These are phyloP conservation scores for Omphalotus olearius DNA, from an alignment of 1,284 basidiomycete genomes.

Conservation along the genomic window DNA sequence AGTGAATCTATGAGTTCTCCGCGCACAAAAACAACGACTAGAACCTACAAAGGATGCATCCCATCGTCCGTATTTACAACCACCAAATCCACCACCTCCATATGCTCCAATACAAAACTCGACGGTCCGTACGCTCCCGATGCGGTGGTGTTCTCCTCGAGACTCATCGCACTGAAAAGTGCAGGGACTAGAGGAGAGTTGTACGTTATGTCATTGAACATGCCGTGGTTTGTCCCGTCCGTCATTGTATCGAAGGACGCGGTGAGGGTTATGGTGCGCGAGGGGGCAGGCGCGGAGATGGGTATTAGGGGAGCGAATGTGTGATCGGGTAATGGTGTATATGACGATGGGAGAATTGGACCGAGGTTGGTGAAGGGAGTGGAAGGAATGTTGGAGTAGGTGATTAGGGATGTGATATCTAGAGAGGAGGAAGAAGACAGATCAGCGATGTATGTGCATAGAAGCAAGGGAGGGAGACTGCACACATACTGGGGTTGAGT, in stretches of 20 bases:
- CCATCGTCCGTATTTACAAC: conserved; percentile 76
- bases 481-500: conserved; percentile 61
- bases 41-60: conserved; percentile 74
- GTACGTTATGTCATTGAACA: conserved; percentile 71
- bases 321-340: conserved; percentile 57
- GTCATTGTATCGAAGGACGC: conserved; percentile 66
- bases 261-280: conserved; percentile 53
- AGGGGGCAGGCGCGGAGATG: conserved; percentile 39
- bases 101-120: conserved; percentile 70
- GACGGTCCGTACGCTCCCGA: conserved; percentile 72
- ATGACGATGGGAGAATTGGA: conserved; percentile 37
- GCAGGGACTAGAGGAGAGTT: conserved; percentile 67
- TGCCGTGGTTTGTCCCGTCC: conserved; percentile 75
- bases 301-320: conserved; percentile 51
- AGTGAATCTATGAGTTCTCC: background rate
- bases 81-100: conserved; percentile 76
- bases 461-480: no score
- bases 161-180: conserved; percentile 67
- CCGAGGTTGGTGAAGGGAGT: conserved; percentile 45
- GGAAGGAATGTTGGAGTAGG: conserved; percentile 45
- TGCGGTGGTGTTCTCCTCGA: conserved; percentile 58
- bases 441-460: background rate
- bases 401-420: conserved; percentile 78
- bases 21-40: background rate
- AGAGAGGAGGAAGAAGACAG: background rate